Conservation (phyloP, 208 protist genomes). For the Acanthamoeba triangularis region DNA sequence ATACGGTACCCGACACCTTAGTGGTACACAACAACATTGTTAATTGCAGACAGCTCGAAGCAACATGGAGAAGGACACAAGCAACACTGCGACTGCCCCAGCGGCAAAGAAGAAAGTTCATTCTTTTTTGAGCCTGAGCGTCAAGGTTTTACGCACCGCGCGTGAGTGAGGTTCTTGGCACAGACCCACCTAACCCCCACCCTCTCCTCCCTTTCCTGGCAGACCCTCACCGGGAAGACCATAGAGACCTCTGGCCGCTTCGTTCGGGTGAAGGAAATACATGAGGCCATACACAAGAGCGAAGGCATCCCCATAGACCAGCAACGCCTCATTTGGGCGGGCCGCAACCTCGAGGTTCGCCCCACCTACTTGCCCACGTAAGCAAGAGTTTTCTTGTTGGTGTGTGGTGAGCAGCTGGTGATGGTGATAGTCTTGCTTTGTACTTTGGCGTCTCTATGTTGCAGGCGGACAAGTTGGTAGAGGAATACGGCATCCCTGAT, state of each 20-base stretch:
- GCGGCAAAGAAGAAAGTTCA: too few relatives aligned
- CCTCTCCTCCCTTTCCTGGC: background rate
- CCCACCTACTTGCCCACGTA: background rate
- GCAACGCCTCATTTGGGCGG: conserved; percentile 7
- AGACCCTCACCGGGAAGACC: conserved; percentile 36
- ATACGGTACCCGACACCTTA: too few relatives aligned
- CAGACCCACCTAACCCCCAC: background rate
- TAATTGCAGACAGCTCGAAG: too few relatives aligned
- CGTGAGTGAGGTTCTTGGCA: background rate
- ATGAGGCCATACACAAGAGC: background rate
- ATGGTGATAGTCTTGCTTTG: background rate
- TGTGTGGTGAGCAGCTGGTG: background rate
- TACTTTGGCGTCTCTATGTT: background rate
- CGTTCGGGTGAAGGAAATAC: background rate
- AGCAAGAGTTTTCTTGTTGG: background rate
- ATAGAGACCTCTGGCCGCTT: background rate
- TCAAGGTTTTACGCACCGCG: too few relatives aligned
- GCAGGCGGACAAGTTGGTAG: background rate
- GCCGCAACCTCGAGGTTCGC: conserved; percentile 32
- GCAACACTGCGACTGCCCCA: too few relatives aligned
- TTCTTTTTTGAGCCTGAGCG: too few relatives aligned
- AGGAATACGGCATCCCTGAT: background rate
- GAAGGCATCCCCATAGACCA: background rate
- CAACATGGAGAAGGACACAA: too few relatives aligned
- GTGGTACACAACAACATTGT: too few relatives aligned